Evolutionary conservation across 2,329 filamentous ascomycete genomes (phyloP), one percentile per base, ranked within the genome.

Genomic region (Stagonosporopsis chrysanthemi): DNA sequence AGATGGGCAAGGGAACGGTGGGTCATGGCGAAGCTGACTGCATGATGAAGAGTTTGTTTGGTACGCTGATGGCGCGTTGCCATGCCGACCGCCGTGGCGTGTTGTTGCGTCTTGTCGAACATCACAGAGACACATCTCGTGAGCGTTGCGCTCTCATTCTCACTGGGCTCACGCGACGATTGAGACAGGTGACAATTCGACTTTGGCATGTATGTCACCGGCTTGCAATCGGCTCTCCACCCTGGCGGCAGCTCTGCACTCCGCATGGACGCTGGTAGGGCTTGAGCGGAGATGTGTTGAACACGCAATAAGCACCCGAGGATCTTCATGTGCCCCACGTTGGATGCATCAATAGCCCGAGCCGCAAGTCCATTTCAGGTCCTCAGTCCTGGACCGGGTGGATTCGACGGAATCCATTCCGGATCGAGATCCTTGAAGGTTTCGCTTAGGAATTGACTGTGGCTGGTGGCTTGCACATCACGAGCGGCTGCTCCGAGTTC

Each of bases 391-490:
- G 52, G 28, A 41, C 41, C n/a, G 41, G 53, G 44, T 42, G 28
- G 40, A 52, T 56, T 52, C 26, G 29, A 29, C 51, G 55, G 55
- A 55, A 33, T 17, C 29, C 44, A 51, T 33, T 55, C 53, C 58
- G 53, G 31, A 54, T 60, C 44, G 45, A 42, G 58, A 57, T 53
- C 29, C 14, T 24, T 8, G 26, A 57, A 54, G 49, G 52, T 49
- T 56, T 56, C 49, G 58, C 52, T 54, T 57, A 57, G 49, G 46
- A 42, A 51, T 51, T 42, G 28, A 46, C 35, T 36, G 46, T 51
- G 53, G 53, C 46, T 56, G 46, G 47, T 56, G 53, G 53, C 53
- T 51, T 46, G 53, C 53, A 41, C 52, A 56, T 41, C 15, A 26
- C 40, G 14, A 50, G 45, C 41, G 46, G 52, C 40, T 45, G 40